These are phyloP conservation scores for Trichodelitschia bisporula DNA, from an alignment of 495 filamentous ascomycete genomes.

Conservation along the genomic window DNA sequence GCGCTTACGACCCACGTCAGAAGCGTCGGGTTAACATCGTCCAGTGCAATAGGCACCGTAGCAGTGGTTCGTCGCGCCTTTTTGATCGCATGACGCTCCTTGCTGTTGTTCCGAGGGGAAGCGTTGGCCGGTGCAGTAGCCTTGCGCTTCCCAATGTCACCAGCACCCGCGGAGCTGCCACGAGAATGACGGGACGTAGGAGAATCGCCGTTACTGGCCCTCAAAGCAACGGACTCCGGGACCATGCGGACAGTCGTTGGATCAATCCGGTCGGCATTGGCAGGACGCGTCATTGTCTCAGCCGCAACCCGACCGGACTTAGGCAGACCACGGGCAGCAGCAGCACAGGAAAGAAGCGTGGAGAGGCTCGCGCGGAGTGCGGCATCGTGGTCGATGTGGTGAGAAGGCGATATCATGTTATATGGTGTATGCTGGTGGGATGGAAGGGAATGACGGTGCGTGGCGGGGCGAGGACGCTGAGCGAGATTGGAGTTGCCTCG, in stretches of 20 bases:
- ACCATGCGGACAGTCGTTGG: constrained; percentile 39
- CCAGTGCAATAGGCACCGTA: constrained; percentile 11
- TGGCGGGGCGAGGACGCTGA: constrained; percentile 20
- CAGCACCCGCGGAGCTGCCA: constrained; percentile 8
- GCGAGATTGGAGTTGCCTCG: too few species aligned
- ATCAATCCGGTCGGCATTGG: constrained; percentile 14
- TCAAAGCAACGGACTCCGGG: constrained; percentile 49
- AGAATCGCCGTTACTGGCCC: constrained; percentile 13
- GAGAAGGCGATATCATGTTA: constrained; percentile 46
- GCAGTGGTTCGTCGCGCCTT: constrained; percentile 5
- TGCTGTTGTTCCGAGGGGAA: constrained; percentile 5
- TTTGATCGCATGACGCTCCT: constrained; percentile 2
- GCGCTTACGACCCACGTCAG: constrained; percentile 84
- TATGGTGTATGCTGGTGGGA: constrained; percentile 23
- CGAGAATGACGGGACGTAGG: constrained; percentile 6
- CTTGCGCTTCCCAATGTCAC: constrained; percentile 13
- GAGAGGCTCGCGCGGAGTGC: constrained; percentile 79
- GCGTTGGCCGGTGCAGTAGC: constrained; percentile 3
- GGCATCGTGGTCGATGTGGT: constrained; percentile 74
- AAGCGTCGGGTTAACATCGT: constrained; percentile 40
- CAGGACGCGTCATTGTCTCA: constrained; percentile 3
- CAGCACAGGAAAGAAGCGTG: constrained; percentile 81
- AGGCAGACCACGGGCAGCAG: constrained; percentile 58
- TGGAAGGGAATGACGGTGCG: constrained; percentile 7
- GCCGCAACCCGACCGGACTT: constrained; percentile 14